Evolutionary conservation across 331 rosid species (phyloP), one percentile per base, ranked within the genome.

Genomic region (Malus hybrid): DNA sequence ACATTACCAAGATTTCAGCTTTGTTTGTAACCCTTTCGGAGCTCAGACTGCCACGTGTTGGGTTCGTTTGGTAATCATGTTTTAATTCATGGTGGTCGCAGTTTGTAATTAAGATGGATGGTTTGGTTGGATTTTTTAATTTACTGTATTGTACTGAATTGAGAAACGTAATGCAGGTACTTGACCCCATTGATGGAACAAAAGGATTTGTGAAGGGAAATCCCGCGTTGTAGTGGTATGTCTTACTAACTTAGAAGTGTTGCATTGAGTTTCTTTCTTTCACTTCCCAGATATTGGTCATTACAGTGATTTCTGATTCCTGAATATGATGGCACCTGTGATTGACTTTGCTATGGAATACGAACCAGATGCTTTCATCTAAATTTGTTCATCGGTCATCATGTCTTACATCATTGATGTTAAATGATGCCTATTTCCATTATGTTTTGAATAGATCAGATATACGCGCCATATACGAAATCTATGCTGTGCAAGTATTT

Each of bases 101-200:
- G 61, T 36, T 36, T 36, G 44, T 36, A 36, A 36, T 36, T 36
- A 36, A 36, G 44, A 36, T 8, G 44, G 44, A 36, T 36, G 44
- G 11, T 36, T 36, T 0, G 44, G 44, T 36, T 56, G 7, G 67
- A 66, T 36, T 58, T 73, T 72, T 82, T 72, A 26, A 42, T 82
- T 65, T 22, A 64, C 26, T 63, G 6, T 34, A 67, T 74, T 72
- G 14, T 29, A 46, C 46, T 56, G 63, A 83, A 42, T 8, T 73
- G 30, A 30, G 70, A 78, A 74, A 71, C 56, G 68, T 75, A 78
- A 82, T 88, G 80, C 82, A 94, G 97, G 86, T 94, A 64, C 88
- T 92, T 77, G 97, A 94, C 86, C 99, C 97, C 28, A 90, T 92
- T 52, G 97, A 94, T 72, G 97, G 97, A 44, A 94, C 97, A 30